These are phyloP conservation scores for Candida qinlingensis DNA, from an alignment of 805 yeast genomes.

Conservation along the genomic window DNA sequence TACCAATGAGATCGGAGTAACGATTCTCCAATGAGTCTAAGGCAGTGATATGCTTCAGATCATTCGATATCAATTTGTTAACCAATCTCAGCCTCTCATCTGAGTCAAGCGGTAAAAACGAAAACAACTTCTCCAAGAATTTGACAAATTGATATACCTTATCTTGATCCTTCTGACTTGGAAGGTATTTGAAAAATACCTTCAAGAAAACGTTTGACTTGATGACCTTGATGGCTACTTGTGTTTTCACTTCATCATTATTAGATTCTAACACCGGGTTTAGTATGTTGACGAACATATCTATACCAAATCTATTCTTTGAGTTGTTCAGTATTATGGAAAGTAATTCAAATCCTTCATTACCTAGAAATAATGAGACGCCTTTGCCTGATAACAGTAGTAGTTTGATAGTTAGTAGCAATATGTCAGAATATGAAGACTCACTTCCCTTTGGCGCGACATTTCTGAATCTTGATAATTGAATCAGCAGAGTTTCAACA, in stretches of 20 bases:
- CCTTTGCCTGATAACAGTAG: slow-evolving; percentile 4
- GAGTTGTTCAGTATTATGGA: slow-evolving; percentile 5
- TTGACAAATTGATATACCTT: slow-evolving; percentile 5
- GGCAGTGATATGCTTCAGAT: slow-evolving; percentile 10
- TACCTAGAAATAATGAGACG: slow-evolving; percentile 8
- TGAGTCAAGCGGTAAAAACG: slow-evolving; percentile 18
- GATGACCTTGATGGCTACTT: slow-evolving; percentile 10
- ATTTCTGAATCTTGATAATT: slow-evolving; percentile 2
- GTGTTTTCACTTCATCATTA: slow-evolving; percentile 9
- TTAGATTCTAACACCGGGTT: slow-evolving; percentile 12
- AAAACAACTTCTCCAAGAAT: slow-evolving; percentile 11
- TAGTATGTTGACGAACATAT: slow-evolving; percentile 9
- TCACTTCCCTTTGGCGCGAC: neutral
- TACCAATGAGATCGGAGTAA: neutral
- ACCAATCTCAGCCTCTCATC: slow-evolving; percentile 21
- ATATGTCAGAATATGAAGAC: slow-evolving; percentile 14
- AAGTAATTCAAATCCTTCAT: slow-evolving; percentile 19
- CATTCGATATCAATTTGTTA: slow-evolving; percentile 14
- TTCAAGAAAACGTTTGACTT: slow-evolving; percentile 13
- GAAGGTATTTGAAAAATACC: slow-evolving; percentile 10
- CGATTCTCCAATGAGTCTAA: slow-evolving; percentile 4
- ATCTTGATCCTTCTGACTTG: slow-evolving; percentile 4
- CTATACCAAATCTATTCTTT: slow-evolving; percentile 8
- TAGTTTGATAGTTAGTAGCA: slow-evolving; percentile 7
- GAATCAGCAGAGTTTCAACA: slow-evolving; percentile 5